Evolutionary conservation across 2,329 filamentous ascomycete genomes (phyloP), one percentile per base, ranked within the genome.

Genomic region (Fusarium praegraminearum): DNA sequence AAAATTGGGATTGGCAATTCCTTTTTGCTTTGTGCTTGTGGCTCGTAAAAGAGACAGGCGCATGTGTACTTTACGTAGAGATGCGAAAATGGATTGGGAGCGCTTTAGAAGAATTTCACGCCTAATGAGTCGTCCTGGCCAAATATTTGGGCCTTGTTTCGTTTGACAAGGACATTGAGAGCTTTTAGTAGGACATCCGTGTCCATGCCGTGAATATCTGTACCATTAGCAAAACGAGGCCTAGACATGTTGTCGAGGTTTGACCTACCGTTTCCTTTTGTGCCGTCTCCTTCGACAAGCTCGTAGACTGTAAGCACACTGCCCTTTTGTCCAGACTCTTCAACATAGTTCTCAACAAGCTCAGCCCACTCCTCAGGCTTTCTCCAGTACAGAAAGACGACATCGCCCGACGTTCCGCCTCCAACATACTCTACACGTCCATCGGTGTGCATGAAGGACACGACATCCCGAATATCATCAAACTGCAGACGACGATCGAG

Each of bases 301-400:
- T 99, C 96, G 80, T 98, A 98, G 26, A 99, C 84, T 59, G 96
- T 99, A 76, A 99, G 80, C 58, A 99, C 95, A 15, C 87, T 89
- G 26, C 93, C 93, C 83, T 92, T 95, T 84, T 98, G 94, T 6
- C 89, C 96, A 65, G 94, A 97, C 66, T 89, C 89, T 32, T 98
- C 94, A 46, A 94, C 91, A 90, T 93, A 98, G 44, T 84, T 87
- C 78, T 91, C 91, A 43, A 98, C 82, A 63, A 90, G 77, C 35
- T 85, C 87, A 3, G 94, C 96, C 95, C 96, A 99, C 82, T 98
- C 95, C 77, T 97, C 93, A 0, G 92, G 91, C 75, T 89, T 91
- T 67, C 88, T 87, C 95, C 95, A 98, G 82, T 90, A 97, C 4
- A 98, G 82, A 85, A 90, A 95, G 20, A 86, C 89, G 15, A 88